Conservation (phyloP, 352 stramenopile genomes). For the Pythium aquatile region DNA sequence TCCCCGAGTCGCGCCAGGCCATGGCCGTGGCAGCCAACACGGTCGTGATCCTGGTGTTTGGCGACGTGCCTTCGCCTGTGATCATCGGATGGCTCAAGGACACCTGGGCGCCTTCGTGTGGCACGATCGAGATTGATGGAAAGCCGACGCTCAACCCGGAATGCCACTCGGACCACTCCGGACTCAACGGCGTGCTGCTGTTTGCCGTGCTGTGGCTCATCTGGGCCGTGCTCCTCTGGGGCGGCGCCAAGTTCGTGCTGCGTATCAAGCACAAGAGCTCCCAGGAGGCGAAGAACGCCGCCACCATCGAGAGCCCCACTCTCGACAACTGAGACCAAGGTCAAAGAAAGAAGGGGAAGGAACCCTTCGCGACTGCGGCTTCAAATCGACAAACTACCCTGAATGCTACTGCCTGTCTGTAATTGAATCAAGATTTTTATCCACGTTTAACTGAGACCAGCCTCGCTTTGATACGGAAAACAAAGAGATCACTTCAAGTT, state of each 20-base stretch:
- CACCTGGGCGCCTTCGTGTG: slow-evolving; percentile 84
- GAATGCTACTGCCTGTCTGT: background rate
- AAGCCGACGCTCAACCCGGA: slow-evolving; percentile 44
- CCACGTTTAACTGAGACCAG: no score
- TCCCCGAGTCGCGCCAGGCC: slow-evolving; percentile 80
- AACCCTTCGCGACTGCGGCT: background rate
- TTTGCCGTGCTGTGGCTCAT: slow-evolving; percentile 57
- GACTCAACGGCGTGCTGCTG: slow-evolving; percentile 52
- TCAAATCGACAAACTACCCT: background rate
- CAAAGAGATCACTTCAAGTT: no score
- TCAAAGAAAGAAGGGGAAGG: background rate
- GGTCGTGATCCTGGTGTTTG: slow-evolving; percentile 90
- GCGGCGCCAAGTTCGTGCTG: slow-evolving; percentile 18
- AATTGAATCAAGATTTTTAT: background rate
- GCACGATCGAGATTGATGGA: slow-evolving; percentile 51
- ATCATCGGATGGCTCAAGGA: slow-evolving; percentile 94
- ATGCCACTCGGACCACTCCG: slow-evolving; percentile 42
- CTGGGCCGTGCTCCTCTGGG: slow-evolving; percentile 60
- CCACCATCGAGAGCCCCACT: slow-evolving; percentile 18
- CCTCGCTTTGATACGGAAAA: no score
- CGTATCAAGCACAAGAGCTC: slow-evolving; percentile 12
- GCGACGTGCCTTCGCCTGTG: slow-evolving; percentile 93
- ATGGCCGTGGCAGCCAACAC: slow-evolving; percentile 92
- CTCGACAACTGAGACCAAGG: slow-evolving; percentile 4
- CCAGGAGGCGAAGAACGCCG: background rate